Evolutionary conservation across 805 yeast species (phyloP).

Genomic region (Candida cerambycidarum): DNA sequence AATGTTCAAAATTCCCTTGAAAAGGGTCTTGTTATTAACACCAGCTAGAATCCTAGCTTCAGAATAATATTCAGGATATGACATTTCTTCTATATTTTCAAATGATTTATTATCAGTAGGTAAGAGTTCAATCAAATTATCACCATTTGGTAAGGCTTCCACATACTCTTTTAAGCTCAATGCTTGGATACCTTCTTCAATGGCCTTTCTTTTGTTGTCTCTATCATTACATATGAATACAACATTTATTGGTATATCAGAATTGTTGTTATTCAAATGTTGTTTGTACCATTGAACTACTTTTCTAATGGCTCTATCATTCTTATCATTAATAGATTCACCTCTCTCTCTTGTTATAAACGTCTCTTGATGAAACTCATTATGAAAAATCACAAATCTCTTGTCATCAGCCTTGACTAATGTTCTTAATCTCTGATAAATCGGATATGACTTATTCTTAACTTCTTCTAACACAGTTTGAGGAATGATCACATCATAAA

Average conservation of each 20-base stretch:
- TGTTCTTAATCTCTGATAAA: conserved; percentile 79
- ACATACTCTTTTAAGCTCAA: conserved; percentile 69
- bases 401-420: conserved; percentile 74
- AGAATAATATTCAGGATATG: conserved; percentile 76
- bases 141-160: conserved; percentile 64
- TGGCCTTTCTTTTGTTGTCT: conserved; percentile 60
- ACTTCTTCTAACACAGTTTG: conserved; percentile 95
- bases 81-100: conserved; percentile 43
- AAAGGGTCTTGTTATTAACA: conserved; percentile 77
- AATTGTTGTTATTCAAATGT: conserved; percentile 51
- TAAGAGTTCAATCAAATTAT: conserved; percentile 74
- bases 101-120: conserved; percentile 40
- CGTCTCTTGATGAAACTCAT: conserved; percentile 79
- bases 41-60: conserved; percentile 89
- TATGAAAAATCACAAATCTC: conserved; percentile 87
- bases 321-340: conserved; percentile 84
- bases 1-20: conserved; percentile 79
- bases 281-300: conserved; percentile 68
- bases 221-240: conserved; percentile 77
- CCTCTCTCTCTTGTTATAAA: conserved; percentile 58
- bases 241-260: conserved; percentile 41
- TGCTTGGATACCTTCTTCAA: conserved; percentile 51
- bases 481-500: conserved; percentile 90
- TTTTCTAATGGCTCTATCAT: conserved; percentile 84
- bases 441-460: conserved; percentile 80